A percentile compares a stretch with the other conserved stretches of the same genome.
Conservation (phyloP, 139 green algal species). For the Coccomyxa sp. region DNA sequence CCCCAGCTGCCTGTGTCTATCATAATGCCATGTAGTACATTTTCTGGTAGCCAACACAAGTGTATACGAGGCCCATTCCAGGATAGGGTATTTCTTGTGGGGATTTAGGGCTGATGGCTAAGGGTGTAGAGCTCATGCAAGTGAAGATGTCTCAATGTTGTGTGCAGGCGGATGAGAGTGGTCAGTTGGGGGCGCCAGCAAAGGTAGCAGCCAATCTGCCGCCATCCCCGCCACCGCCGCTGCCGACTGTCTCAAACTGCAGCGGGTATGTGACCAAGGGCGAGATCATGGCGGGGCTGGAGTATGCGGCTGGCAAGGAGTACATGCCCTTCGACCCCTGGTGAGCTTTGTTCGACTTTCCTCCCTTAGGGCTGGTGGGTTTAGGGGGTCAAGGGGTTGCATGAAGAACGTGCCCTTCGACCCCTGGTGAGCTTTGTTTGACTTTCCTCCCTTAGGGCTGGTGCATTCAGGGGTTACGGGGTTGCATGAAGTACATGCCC, state of each 20-base stretch:
- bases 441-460: not conserved
- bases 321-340: not conserved
- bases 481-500: not conserved
- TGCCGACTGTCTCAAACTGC: not conserved
- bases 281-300: not conserved
- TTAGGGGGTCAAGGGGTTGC: not conserved
- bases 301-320: not conserved
- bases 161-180: no score
- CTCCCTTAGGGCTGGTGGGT: not conserved
- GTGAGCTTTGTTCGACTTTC: not conserved
- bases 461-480: not conserved
- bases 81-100: no score
- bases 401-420: not conserved
- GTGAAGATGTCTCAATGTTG: no score
- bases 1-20: no score
- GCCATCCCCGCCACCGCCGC: no score
- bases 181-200: not conserved
- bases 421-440: not conserved
- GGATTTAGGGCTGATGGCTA: no score
- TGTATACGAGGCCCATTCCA: no score
- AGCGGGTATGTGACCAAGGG: not conserved
- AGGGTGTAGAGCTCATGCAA: no score
- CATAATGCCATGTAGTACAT: no score
- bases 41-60: no score
- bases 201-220: not conserved